Evolutionary conservation across 257 asterid genomes (phyloP).

Genomic region (Buddleja alternifolia): DNA sequence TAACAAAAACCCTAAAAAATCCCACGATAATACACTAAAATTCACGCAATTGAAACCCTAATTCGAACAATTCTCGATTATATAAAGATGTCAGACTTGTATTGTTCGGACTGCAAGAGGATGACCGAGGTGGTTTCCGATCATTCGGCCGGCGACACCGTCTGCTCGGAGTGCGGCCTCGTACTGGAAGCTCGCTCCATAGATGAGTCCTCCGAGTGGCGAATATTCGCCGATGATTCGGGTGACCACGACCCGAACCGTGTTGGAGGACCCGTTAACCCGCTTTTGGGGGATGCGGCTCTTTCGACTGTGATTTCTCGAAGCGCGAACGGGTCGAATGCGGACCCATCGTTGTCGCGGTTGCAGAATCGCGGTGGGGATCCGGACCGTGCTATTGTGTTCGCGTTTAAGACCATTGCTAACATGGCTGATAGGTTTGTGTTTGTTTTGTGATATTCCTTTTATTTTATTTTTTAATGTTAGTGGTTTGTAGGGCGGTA

Average conservation of each 20-base stretch:
- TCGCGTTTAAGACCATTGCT: constrained; percentile 83
- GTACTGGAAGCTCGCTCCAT: constrained; percentile 87
- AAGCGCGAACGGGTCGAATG: constrained; percentile 59
- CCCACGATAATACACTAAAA: too few species aligned
- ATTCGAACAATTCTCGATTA: not conserved
- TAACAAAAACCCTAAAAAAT: too few species aligned
- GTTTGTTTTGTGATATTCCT: not conserved
- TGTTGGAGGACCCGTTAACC: constrained; percentile 94
- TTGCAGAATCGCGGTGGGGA: constrained; percentile 94
- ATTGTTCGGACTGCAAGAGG: constrained; percentile 86
- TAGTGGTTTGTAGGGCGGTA: not conserved
- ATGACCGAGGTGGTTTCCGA: constrained; percentile 91
- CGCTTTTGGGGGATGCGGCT: constrained; percentile 72
- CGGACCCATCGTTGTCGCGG: constrained; percentile 65
- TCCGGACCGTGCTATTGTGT: constrained; percentile 79
- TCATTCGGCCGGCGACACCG: constrained; percentile 95
- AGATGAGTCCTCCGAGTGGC: constrained; percentile 94
- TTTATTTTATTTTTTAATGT: not conserved
- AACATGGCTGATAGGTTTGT: constrained; percentile 93
- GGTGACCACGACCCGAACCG: constrained; percentile 94
- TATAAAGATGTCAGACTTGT: constrained; percentile 64
- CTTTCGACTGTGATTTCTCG: constrained; percentile 78
- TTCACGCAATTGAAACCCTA: too few species aligned
- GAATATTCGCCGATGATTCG: constrained; percentile 88
- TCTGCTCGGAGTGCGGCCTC: constrained; percentile 96